Evolutionary conservation across 495 filamentous ascomycete genomes (phyloP).

Genomic region (Xylaria sp.): DNA sequence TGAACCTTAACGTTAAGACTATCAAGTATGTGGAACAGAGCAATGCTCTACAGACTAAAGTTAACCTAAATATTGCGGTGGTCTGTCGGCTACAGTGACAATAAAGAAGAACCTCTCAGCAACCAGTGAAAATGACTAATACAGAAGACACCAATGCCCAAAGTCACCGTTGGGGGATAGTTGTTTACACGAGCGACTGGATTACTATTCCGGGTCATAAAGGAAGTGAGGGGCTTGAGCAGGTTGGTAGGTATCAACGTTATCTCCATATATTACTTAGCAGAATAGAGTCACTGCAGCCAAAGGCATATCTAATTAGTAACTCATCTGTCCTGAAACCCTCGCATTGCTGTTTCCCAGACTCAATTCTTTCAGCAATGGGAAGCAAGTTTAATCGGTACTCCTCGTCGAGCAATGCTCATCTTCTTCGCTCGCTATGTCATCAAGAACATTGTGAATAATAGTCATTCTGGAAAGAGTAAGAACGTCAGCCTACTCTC

Average conservation of each 20-base stretch:
- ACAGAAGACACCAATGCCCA: no score
- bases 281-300: neutral
- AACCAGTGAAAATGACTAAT: no score
- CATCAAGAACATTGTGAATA: slow-evolving; percentile 35
- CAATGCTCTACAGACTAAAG: no score
- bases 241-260: neutral
- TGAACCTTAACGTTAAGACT: no score
- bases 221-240: no score
- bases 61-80: no score
- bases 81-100: no score
- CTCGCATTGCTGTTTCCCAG: neutral
- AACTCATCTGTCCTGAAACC: neutral
- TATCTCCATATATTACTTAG: neutral
- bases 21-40: no score
- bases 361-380: no score
- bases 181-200: neutral
- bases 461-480: slow-evolving; percentile 31
- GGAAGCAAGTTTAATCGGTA: neutral
- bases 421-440: neutral
- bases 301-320: neutral
- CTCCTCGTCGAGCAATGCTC: neutral
- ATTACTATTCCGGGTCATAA: neutral
- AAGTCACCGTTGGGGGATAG: no score
- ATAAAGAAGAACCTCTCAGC: no score
- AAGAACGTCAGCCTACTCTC: slow-evolving; percentile 7